A percentile compares a stretch with the other conserved stretches of the same genome.
Conservation (phyloP, 2,329 filamentous ascomycete genomes). For the Penicillium sp. region DNA sequence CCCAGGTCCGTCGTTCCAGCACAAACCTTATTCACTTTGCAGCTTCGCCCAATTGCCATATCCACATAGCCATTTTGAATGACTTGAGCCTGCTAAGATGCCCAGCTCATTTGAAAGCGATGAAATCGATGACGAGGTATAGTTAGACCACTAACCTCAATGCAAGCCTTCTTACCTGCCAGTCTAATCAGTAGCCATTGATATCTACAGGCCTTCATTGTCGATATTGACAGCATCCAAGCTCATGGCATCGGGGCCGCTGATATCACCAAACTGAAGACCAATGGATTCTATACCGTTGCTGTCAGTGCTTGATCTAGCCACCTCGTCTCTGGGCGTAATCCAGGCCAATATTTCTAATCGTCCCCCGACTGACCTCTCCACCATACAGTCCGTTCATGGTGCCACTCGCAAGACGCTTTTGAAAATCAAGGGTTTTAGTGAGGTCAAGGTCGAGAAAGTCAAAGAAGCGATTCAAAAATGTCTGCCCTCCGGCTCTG, state of each 20-base stretch:
- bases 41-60: not conserved
- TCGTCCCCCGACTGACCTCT: not conserved
- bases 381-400: constrained; percentile 54
- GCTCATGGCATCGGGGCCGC: constrained; percentile 64
- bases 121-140: constrained; percentile 53
- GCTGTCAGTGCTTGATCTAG: constrained; percentile 46
- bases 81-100: constrained; percentile 39
- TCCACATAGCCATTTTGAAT: not conserved
- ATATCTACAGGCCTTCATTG: constrained; percentile 53
- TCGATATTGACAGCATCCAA: constrained; percentile 67
- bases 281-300: constrained; percentile 63
- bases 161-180: not conserved
- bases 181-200: not conserved
- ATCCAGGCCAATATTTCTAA: not conserved
- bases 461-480: constrained; percentile 66
- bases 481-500: constrained; percentile 56
- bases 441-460: constrained; percentile 69
- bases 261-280: constrained; percentile 65
- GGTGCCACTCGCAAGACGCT: constrained; percentile 60
- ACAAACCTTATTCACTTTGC: not conserved
- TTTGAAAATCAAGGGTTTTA: constrained; percentile 68
- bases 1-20: not conserved
- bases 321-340: not conserved
- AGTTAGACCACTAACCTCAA: not conserved
- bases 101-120: constrained; percentile 55